Evolutionary conservation across 1,139 yeast genomes (phyloP), one percentile per base, ranked within the genome.

Genomic region (Yamadazyma triangularis): DNA sequence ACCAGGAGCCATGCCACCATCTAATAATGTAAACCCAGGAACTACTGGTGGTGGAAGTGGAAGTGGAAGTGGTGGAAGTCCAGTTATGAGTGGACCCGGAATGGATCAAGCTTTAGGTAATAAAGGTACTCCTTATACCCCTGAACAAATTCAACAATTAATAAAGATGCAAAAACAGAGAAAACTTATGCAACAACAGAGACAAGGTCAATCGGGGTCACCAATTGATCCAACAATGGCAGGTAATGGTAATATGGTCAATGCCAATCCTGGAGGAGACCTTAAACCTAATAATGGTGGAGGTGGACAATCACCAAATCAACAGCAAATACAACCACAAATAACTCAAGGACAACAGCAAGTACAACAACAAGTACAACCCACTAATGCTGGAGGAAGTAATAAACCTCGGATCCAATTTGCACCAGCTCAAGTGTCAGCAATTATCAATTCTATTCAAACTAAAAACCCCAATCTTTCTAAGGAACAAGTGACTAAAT

Each of bases 401-500:
- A 46, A 49, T 13, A 59, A 64, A 32, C 60, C 68, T 7, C 50
- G 70, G 13, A 60, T 71, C 24, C 71, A 64, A 42, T 62, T 74
- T 51, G 71, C 80, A 2, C 70, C 79, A 13, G 76, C 79, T 1
- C 89, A 81, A 47, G 81, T 82, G 3, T 72, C 85, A 6, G 82
- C 84, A 2, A 70, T 83, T 30, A 76, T 83, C 36, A 77, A 73
- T 39, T 80, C 82, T 32, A 79, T 82, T 33, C 84, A 79, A 44
- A 64, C 72, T 13, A 82, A 80, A 47, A 75, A 83, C 47, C 93
- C 93, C 1, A 71, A 70, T 18, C 60, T 80, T 48, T 65, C 81
- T 3, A 78, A 79, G 39, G 85, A 79, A 35, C 87, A 82, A 44
- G 88, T 81, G 2, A 78, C 86, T 0, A 76, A 78, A 43, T 60